Evolutionary conservation across 2,329 filamentous ascomycete genomes (phyloP).

Genomic region (Chalaropsis thielavioides): DNA sequence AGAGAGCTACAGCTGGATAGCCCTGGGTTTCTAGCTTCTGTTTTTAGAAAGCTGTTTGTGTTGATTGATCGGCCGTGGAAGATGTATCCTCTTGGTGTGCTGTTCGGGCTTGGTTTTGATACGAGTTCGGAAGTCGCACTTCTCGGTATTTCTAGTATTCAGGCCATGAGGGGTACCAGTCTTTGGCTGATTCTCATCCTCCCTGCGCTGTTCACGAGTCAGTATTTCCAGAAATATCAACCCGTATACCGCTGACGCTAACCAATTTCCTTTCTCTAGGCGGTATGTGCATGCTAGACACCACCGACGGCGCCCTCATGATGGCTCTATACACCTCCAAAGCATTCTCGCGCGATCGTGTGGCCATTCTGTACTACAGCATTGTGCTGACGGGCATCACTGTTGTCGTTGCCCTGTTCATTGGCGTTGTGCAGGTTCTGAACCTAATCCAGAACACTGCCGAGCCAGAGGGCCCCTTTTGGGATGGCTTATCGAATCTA

Average conservation of each 20-base stretch:
- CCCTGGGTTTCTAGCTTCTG: constrained; percentile 54
- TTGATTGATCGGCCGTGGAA: constrained; percentile 73
- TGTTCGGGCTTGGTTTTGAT: constrained; percentile 90
- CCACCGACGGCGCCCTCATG: constrained; percentile 86
- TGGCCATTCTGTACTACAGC: constrained; percentile 92
- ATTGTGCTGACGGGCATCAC: constrained; percentile 75
- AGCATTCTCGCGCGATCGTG: constrained; percentile 59
- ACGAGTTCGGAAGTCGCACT: constrained; percentile 90
- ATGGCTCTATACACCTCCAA: constrained; percentile 80
- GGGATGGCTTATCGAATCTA: constrained; percentile 67
- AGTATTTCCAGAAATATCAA: constrained; percentile 20
- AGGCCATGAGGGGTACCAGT: constrained; percentile 70
- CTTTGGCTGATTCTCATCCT: constrained; percentile 94
- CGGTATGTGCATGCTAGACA: constrained; percentile 92
- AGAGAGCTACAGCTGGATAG: constrained; percentile 56
- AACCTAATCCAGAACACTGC: constrained; percentile 65
- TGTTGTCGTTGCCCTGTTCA: constrained; percentile 68
- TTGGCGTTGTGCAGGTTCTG: constrained; percentile 73
- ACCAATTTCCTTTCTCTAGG: constrained; percentile 31
- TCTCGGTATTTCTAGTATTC: constrained; percentile 75
- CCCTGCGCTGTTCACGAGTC: constrained; percentile 73
- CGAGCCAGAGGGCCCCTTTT: constrained; percentile 61
- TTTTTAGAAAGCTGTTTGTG: constrained; percentile 64
- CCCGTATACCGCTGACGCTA: neutral
- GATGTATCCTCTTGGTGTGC: constrained; percentile 79